These are phyloP conservation scores for Cercospora sp. DNA, from an alignment of 2,329 filamentous ascomycete species.

Conservation along the genomic window DNA sequence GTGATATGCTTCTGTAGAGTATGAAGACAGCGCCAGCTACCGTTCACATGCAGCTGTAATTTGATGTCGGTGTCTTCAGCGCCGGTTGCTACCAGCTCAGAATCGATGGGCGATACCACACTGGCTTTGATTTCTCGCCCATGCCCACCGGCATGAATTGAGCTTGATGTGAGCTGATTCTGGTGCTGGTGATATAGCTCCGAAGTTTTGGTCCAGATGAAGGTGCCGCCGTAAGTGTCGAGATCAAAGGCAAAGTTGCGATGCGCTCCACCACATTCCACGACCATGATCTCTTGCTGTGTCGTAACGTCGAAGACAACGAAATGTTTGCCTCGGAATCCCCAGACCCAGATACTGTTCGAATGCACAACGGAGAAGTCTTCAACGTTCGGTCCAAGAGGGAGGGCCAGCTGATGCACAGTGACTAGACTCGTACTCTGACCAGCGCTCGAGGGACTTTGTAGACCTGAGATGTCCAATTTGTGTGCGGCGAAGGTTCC, in stretches of 20 bases:
- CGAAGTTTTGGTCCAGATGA: constrained; percentile 74
- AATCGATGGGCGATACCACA: constrained; percentile 45
- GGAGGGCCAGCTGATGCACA: constrained; percentile 67
- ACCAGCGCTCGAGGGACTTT: constrained; percentile 9
- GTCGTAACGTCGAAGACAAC: constrained; percentile 76
- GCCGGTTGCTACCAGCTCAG: constrained; percentile 62
- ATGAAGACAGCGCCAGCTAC: constrained; percentile 53
- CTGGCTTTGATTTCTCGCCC: constrained; percentile 79
- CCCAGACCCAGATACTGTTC: constrained; percentile 68
- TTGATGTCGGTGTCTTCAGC: constrained; percentile 74
- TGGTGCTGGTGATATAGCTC: constrained; percentile 31
- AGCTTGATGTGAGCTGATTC: constrained; percentile 17
- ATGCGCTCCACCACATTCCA: constrained; percentile 84
- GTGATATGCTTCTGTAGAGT: constrained; percentile 76
- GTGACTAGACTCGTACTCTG: constrained; percentile 48
- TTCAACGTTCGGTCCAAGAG: constrained; percentile 76
- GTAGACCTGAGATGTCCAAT: constrained; percentile 32
- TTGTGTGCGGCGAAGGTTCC: constrained; percentile 69
- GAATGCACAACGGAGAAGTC: constrained; percentile 61
- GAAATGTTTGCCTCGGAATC: constrained; percentile 78
- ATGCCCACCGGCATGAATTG: constrained; percentile 71
- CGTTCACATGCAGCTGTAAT: constrained; percentile 59
- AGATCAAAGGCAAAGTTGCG: constrained; percentile 67
- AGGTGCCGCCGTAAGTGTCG: constrained; percentile 48
- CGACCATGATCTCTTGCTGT: constrained; percentile 66